Conservation (phyloP, 1,284 basidiomycete genomes). For the Ceratobasidium papillatum region DNA sequence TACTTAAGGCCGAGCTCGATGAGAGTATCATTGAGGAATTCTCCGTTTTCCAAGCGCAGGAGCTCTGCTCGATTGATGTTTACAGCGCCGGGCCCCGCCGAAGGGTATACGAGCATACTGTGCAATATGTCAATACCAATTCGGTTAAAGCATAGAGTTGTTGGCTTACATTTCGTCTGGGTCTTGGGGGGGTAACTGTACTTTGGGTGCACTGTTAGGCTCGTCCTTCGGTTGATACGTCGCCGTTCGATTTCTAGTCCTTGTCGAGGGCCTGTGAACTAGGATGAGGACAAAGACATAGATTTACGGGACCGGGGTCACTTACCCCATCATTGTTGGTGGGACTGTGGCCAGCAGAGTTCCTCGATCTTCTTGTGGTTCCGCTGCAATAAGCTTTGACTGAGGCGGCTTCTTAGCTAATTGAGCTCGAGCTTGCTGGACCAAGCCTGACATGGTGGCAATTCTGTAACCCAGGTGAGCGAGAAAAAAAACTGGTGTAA, state of each 20-base stretch:
- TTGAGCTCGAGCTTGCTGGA: background rate
- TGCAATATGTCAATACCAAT: background rate
- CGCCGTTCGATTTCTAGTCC: slow-evolving; percentile 5
- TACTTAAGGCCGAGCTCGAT: slow-evolving; percentile 96
- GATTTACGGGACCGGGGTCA: background rate
- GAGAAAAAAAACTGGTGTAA: background rate
- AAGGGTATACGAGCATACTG: slow-evolving; percentile 81
- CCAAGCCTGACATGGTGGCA: background rate
- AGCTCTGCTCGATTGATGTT: slow-evolving; percentile 83
- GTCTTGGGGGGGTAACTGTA: background rate
- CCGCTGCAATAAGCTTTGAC: background rate
- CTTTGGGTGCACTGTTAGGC: background rate
- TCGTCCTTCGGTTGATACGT: background rate
- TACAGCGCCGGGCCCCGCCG: slow-evolving; percentile 71
- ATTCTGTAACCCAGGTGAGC: background rate
- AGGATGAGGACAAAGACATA: too few relatives aligned
- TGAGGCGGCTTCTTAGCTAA: background rate
- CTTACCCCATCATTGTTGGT: background rate
- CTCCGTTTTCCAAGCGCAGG: slow-evolving; percentile 73
- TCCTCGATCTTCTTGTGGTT: background rate
- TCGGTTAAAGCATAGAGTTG: background rate
- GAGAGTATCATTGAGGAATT: slow-evolving; percentile 94
- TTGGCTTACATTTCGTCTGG: slow-evolving; percentile 36
- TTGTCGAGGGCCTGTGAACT: background rate
- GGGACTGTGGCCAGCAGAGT: background rate